A percentile compares a stretch with the other conserved stretches of the same genome.
These are phyloP conservation scores for Adansonia gregorii DNA, from an alignment of 441 rosid genomes.

Conservation along the genomic window DNA sequence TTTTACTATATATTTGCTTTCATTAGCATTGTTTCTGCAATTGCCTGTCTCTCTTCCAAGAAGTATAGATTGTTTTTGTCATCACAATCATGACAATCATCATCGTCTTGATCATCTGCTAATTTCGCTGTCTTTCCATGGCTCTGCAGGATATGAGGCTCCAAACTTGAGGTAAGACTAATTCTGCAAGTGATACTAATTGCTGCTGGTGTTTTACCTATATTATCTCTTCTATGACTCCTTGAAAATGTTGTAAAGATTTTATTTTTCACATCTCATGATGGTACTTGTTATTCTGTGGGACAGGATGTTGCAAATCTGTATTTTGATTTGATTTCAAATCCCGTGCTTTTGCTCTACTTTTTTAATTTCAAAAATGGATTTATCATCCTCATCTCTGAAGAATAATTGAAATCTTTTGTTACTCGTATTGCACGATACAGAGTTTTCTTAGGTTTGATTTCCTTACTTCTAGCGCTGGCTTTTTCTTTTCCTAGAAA, in stretches of 20 bases:
- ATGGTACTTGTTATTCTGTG: too few species aligned
- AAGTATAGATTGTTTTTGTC: background rate
- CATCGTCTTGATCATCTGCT: slow-evolving; percentile 17
- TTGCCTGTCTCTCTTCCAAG: background rate
- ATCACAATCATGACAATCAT: background rate
- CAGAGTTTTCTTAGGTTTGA: background rate
- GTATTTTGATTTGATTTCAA: too few species aligned
- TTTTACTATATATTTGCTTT: background rate
- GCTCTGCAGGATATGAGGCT: slow-evolving; percentile 67
- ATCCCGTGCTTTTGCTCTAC: background rate
- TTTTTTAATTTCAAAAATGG: background rate
- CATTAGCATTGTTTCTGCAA: background rate
- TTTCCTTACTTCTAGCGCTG: background rate
- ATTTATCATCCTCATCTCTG: background rate
- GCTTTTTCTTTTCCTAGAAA: too few species aligned
- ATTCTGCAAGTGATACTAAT: background rate
- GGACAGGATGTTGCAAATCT: too few species aligned
- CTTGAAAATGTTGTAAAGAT: background rate
- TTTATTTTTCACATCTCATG: too few species aligned
- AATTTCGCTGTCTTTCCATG: slow-evolving; percentile 8
- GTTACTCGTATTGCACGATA: background rate
- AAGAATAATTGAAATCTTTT: background rate
- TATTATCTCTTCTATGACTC: background rate
- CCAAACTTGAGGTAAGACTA: slow-evolving; percentile 61
- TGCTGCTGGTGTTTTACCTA: background rate